These are phyloP conservation scores for Passiflora organensis DNA, from an alignment of 345 rosid species.

Conservation along the genomic window DNA sequence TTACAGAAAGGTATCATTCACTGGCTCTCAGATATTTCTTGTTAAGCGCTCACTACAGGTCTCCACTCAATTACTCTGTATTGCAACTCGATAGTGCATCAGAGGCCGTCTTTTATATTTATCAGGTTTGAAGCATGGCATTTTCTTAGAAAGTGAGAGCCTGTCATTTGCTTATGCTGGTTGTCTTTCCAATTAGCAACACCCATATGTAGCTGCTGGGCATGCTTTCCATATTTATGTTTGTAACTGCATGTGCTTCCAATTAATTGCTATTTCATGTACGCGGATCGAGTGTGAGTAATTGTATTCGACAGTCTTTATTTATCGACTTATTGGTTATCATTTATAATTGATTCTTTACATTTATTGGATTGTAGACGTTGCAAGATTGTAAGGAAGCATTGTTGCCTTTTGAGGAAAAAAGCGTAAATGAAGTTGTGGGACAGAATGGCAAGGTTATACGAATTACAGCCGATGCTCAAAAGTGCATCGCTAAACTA, in stretches of 20 bases:
- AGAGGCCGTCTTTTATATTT: constrained; percentile 63
- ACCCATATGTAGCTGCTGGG: no score
- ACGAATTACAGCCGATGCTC: constrained; percentile 41
- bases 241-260: no score
- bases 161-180: no score
- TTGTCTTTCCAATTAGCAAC: no score
- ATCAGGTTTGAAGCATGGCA: constrained; percentile 45
- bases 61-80: constrained; percentile 65
- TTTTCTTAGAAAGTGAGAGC: no score
- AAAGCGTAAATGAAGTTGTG: constrained; percentile 23
- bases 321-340: no score
- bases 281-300: no score
- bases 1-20: constrained; percentile 66
- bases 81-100: constrained; percentile 68
- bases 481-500: constrained; percentile 48
- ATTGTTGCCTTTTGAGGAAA: constrained; percentile 41
- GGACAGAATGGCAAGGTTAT: constrained; percentile 1
- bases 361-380: constrained; percentile 37
- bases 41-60: constrained; percentile 77
- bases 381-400: constrained; percentile 71
- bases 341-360: no score
- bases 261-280: no score
- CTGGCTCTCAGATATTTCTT: constrained; percentile 76
- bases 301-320: no score
- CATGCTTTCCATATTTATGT: no score